Evolutionary conservation across 2,329 filamentous ascomycete species (phyloP).

Genomic region (Colletotrichum gigasporum): DNA sequence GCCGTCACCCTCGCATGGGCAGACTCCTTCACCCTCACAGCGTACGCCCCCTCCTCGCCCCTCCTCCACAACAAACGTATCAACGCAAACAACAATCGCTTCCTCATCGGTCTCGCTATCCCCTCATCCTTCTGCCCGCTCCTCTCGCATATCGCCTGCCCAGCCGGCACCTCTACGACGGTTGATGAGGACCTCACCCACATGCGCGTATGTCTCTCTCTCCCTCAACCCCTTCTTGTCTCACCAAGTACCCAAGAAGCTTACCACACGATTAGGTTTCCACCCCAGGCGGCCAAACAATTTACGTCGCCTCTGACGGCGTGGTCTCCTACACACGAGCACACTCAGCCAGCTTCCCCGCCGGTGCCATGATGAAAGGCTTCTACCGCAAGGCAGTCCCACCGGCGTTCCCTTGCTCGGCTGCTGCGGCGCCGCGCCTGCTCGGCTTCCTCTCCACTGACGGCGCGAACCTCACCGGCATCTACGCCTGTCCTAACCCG

Average conservation of each 20-base stretch:
- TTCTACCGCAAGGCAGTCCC: constrained; percentile 51
- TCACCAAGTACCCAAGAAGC: not conserved
- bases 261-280: no score
- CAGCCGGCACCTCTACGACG: constrained; percentile 38
- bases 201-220: constrained; percentile 36
- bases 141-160: constrained; percentile 33
- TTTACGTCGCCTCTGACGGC: constrained; percentile 66
- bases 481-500: constrained; percentile 2
- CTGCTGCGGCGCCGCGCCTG: not conserved
- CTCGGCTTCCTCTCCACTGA: not conserved
- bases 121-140: constrained; percentile 3
- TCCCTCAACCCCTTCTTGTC: not conserved
- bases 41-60: constrained; percentile 35
- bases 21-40: constrained; percentile 38
- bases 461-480: constrained; percentile 32
- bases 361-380: constrained; percentile 58
- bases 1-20: not conserved
- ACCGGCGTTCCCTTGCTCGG: constrained; percentile 28
- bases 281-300: constrained; percentile 71
- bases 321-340: constrained; percentile 64
- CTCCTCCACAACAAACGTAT: constrained; percentile 37
- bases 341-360: constrained; percentile 62
- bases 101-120: constrained; percentile 39
- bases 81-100: constrained; percentile 38
- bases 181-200: constrained; percentile 40